Percentiles rank a stretch among this genome's conserved stretches.
phyloP scores from a whole-genome alignment of 768 basidiomycete genomes.

The Suillus alpinus region DNA sequence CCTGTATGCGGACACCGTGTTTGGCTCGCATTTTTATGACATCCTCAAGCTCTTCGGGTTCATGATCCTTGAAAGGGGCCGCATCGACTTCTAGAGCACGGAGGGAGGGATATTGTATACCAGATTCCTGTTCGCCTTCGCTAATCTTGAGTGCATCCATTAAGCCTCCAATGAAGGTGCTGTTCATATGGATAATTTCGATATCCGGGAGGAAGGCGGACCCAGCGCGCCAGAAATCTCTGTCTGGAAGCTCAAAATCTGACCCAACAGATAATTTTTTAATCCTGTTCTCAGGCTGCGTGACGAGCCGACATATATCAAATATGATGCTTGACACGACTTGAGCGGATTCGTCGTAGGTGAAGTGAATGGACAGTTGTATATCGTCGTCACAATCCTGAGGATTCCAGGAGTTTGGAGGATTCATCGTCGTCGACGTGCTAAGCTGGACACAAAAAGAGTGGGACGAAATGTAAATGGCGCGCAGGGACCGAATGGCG shows the following conservation, averaged over 20 bases:
- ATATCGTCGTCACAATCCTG: neutral
- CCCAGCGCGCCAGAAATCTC: neutral
- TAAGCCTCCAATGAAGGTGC: neutral
- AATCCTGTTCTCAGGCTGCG: neutral
- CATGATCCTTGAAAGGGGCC: neutral
- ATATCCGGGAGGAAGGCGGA: neutral
- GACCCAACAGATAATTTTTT: neutral
- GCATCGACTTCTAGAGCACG: neutral
- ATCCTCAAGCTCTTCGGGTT: neutral
- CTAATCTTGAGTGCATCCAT: neutral
- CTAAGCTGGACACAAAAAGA: neutral
- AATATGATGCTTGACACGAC: neutral
- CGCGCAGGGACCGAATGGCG: neutral
- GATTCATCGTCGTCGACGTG: neutral
- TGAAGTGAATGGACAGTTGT: neutral
- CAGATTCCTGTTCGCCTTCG: too few species aligned
- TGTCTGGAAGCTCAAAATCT: neutral
- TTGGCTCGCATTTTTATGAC: too few species aligned
- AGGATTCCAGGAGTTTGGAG: neutral
- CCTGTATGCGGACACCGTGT: neutral
- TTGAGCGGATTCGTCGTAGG: neutral
- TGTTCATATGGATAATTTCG: neutral
- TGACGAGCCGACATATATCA: neutral
- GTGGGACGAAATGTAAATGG: neutral
- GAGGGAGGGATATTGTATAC: neutral